Conservation (phyloP, 257 asterid genomes). For the Anisodus tanguticus region DNA sequence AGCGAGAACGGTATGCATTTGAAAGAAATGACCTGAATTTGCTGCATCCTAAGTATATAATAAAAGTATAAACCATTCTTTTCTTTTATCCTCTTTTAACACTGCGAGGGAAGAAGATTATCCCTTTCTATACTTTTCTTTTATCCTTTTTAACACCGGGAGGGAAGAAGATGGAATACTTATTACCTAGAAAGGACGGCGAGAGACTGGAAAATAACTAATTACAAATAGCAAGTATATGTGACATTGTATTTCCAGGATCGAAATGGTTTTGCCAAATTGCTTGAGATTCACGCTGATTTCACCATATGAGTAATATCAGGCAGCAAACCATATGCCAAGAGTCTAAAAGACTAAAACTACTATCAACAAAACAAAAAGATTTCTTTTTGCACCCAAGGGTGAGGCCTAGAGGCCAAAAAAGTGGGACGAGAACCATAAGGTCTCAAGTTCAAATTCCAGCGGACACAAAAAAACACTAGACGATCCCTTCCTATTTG, state of each 20-base stretch:
- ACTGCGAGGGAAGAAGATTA: neutral
- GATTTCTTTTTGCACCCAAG: neutral
- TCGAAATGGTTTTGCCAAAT: neutral
- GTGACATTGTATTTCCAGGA: neutral
- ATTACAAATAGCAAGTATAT: neutral
- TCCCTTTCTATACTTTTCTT: neutral
- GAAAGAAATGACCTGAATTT: neutral
- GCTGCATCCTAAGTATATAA: neutral
- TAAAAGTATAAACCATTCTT: neutral
- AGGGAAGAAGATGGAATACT: neutral
- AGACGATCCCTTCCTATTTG: neutral
- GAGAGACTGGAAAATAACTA: neutral
- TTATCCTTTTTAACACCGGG: neutral
- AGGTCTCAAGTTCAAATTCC: neutral
- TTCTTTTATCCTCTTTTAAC: too few species aligned
- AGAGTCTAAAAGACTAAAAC: neutral
- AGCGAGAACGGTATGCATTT: neutral
- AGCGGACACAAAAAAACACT: neutral
- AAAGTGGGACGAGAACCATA: neutral
- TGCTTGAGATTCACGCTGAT: neutral
- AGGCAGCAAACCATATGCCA: conserved; percentile 5
- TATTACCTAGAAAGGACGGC: neutral
- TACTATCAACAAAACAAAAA: neutral
- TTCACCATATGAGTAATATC: neutral
- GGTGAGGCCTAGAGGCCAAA: neutral